Evolutionary conservation across 805 yeast genomes (phyloP).

Genomic region (Ogataea philodendri): DNA sequence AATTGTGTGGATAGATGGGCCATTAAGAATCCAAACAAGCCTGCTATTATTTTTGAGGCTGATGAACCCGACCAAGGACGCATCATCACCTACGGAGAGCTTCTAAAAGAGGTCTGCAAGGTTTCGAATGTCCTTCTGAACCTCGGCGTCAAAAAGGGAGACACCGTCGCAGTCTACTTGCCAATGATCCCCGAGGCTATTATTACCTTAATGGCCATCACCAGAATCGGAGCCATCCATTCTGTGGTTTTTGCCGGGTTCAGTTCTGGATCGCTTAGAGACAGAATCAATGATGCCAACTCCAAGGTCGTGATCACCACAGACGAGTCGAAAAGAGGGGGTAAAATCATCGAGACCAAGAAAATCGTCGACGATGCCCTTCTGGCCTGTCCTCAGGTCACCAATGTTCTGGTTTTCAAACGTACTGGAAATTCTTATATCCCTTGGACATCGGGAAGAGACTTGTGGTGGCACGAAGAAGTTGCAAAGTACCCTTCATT

Average conservation of each 20-base stretch:
- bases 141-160: conserved; percentile 76
- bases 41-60: conserved; percentile 77
- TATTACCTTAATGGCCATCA: conserved; percentile 71
- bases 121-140: conserved; percentile 66
- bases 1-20: conserved; percentile 86
- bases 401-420: conserved; percentile 67
- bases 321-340: conserved; percentile 83
- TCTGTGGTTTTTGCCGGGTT: conserved; percentile 87
- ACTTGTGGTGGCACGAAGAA: conserved; percentile 77
- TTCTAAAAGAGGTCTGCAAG: conserved; percentile 65
- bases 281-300: conserved; percentile 69
- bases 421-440: conserved; percentile 64
- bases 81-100: conserved; percentile 65
- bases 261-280: conserved; percentile 67
- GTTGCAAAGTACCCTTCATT: conserved; percentile 62
- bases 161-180: conserved; percentile 80
- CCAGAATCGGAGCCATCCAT: conserved; percentile 80
- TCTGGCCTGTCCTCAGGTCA: conserved; percentile 60
- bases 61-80: conserved; percentile 69
- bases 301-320: conserved; percentile 74
- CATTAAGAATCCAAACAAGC: conserved; percentile 61
- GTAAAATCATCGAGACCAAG: conserved; percentile 76
- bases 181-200: conserved; percentile 86
- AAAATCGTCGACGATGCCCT: conserved; percentile 82
- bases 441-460: conserved; percentile 54